phyloP scores from a whole-genome alignment of 176 grass and related monocot genomes.

The Musa itinerans region DNA sequence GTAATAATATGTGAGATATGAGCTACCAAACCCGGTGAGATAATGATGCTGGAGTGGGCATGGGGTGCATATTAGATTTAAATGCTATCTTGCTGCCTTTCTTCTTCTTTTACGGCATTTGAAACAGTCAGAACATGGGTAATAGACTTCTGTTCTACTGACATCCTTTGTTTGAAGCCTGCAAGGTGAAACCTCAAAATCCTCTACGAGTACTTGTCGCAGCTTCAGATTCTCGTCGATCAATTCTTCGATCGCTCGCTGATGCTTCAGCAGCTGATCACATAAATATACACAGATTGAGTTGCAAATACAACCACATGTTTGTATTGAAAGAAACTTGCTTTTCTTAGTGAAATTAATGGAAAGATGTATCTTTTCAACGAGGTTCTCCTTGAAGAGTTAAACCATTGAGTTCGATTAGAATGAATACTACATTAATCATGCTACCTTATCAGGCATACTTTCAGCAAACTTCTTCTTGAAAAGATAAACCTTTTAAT shows the following conservation, averaged over 20 bases:
- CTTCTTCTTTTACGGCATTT: constrained; percentile 63
- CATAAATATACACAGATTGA: neutral
- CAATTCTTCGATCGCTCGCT: constrained; percentile 63
- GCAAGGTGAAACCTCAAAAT: constrained; percentile 55
- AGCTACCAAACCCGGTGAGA: no score
- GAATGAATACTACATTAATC: neutral
- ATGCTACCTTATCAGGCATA: no score
- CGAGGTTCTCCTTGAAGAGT: no score
- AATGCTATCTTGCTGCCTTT: constrained; percentile 44
- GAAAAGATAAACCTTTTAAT: no score
- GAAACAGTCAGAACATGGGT: constrained; percentile 80
- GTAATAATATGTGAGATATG: no score
- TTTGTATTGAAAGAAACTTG: neutral
- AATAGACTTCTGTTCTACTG: constrained; percentile 35
- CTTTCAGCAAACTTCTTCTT: no score
- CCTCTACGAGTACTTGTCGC: constrained; percentile 59
- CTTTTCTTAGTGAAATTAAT: neutral
- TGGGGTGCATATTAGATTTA: neutral
- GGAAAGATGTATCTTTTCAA: no score
- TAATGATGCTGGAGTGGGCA: no score
- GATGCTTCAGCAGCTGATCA: constrained; percentile 66
- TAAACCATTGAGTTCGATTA: neutral
- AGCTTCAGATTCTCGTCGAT: constrained; percentile 63
- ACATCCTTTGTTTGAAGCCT: constrained; percentile 33
- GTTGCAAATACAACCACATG: neutral